Evolutionary conservation across 306 rosid genomes (phyloP).

Genomic region (Quercus aquifolioides): DNA sequence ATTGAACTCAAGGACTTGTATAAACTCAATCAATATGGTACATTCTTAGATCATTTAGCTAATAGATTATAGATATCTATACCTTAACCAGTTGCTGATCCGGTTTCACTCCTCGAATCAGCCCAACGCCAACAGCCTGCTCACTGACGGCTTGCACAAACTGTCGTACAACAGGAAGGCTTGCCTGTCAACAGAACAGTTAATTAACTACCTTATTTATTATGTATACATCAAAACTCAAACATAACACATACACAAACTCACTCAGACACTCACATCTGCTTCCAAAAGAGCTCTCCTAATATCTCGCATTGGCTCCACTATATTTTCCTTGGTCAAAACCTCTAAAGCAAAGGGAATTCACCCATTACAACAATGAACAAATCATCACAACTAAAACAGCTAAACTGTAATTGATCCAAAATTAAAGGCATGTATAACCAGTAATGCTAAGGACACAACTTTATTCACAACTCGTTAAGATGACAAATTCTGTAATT

Average conservation of each 20-base stretch:
- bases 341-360: slow-evolving; percentile 57
- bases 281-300: slow-evolving; percentile 98
- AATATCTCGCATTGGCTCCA: slow-evolving; percentile 96
- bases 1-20: background rate
- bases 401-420: background rate
- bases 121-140: slow-evolving; percentile 90
- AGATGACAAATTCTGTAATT: too few relatives aligned
- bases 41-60: background rate
- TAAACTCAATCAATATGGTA: background rate
- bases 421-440: background rate
- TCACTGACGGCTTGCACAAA: slow-evolving; percentile 90
- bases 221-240: background rate
- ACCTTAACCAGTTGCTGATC: slow-evolving; percentile 99
- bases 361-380: background rate
- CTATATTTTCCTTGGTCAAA: slow-evolving; percentile 89
- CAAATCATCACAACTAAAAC: background rate
- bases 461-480: too few relatives aligned
- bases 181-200: slow-evolving; percentile 58
- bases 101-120: slow-evolving; percentile 83
- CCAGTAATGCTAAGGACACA: too few relatives aligned
- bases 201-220: slow-evolving; percentile 2
- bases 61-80: background rate
- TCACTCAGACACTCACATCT: slow-evolving; percentile 52
- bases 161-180: slow-evolving; percentile 98
- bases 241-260: slow-evolving; percentile 2